These are phyloP conservation scores for Naganishia sp. DNA, from an alignment of 1,284 basidiomycete species.

Conservation along the genomic window DNA sequence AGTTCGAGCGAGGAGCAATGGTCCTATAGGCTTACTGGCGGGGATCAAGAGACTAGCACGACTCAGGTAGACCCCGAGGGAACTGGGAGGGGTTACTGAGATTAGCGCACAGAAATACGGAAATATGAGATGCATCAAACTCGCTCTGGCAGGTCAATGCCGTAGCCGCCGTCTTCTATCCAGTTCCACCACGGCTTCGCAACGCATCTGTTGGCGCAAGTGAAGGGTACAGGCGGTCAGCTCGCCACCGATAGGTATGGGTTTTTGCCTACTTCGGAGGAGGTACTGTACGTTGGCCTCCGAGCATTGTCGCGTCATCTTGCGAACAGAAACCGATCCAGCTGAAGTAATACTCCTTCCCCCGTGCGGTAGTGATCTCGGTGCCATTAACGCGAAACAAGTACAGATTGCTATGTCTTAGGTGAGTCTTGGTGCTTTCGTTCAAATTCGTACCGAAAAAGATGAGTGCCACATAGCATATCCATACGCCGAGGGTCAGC, in stretches of 20 bases:
- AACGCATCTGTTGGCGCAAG: background rate
- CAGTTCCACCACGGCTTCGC: background rate
- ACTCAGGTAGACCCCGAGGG: background rate
- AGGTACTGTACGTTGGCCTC: background rate
- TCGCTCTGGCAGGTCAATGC: slow-evolving; percentile 1
- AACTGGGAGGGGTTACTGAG: background rate
- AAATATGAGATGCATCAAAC: background rate
- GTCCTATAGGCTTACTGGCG: background rate
- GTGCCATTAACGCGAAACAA: slow-evolving; percentile 11
- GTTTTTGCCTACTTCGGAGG: background rate
- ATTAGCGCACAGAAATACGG: background rate
- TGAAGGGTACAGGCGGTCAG: background rate
- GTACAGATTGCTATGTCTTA: background rate
- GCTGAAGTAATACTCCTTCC: slow-evolving; percentile 9
- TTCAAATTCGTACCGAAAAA: slow-evolving; percentile 3
- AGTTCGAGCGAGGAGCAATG: too few species aligned
- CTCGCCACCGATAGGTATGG: background rate
- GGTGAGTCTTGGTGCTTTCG: background rate
- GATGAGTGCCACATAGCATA: background rate
- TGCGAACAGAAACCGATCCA: slow-evolving; percentile 1
- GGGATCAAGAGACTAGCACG: background rate
- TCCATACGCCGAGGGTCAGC: background rate
- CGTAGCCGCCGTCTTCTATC: slow-evolving; percentile 5
- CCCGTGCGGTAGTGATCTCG: background rate
- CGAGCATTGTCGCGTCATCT: background rate